These are phyloP conservation scores for Candida odintsovae DNA, from an alignment of 805 yeast genomes.

Conservation along the genomic window DNA sequence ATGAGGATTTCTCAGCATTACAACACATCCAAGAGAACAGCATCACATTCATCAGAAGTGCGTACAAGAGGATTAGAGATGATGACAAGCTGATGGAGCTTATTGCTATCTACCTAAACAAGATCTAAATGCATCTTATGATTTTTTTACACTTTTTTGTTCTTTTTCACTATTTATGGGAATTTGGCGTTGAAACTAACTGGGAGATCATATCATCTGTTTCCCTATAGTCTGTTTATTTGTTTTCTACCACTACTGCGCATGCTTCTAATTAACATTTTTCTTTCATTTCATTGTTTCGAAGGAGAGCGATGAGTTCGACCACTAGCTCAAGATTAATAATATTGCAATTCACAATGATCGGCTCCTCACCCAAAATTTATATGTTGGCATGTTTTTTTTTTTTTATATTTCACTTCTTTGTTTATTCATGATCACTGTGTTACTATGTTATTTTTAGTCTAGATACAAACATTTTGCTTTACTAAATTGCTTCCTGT, in stretches of 20 bases:
- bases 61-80: constrained; percentile 17
- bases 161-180: neutral
- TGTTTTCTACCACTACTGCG: neutral
- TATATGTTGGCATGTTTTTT: neutral
- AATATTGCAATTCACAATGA: neutral
- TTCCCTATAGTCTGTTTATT: neutral
- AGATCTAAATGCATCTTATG: neutral
- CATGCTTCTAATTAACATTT: neutral
- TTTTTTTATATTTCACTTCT: neutral
- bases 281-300: neutral
- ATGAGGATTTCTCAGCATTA: constrained; percentile 14
- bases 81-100: constrained; percentile 17
- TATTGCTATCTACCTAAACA: constrained; percentile 17
- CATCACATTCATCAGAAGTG: constrained; percentile 16
- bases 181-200: neutral
- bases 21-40: constrained; percentile 15
- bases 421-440: neutral
- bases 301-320: no score
- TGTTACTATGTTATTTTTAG: neutral
- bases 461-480: neutral
- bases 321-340: neutral
- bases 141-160: neutral
- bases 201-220: neutral
- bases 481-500: no score
- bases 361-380: neutral